Conservation (phyloP, 805 yeast species). For the Metschnikowia picachoensis region DNA sequence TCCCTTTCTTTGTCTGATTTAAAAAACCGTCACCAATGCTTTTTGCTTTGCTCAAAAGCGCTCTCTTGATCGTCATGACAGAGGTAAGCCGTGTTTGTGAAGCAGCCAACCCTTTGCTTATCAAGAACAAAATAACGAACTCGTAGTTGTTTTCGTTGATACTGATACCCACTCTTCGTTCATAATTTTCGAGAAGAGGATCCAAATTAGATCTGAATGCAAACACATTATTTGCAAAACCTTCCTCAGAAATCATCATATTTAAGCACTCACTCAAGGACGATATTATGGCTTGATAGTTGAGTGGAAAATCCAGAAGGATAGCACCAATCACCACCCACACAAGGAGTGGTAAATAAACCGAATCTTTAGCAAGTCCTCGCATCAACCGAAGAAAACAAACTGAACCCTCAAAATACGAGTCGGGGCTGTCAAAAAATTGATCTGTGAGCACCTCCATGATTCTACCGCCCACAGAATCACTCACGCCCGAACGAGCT, state of each 20-base stretch:
- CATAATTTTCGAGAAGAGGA: conserved; percentile 40
- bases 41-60: background rate
- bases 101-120: conserved; percentile 55
- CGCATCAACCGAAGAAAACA: conserved; percentile 46
- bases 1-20: background rate
- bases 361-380: conserved; percentile 45
- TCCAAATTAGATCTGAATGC: conserved; percentile 38
- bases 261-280: conserved; percentile 27
- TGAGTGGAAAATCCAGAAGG: conserved; percentile 11
- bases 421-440: conserved; percentile 20
- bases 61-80: conserved; percentile 15
- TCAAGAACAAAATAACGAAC: conserved; percentile 42
- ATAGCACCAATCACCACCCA: conserved; percentile 35
- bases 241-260: conserved; percentile 22
- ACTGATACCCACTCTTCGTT: conserved; percentile 34
- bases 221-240: conserved; percentile 28
- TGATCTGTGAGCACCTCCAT: conserved; percentile 25
- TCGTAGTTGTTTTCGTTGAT: conserved; percentile 48
- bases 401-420: conserved; percentile 37
- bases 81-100: conserved; percentile 54
- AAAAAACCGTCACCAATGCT: background rate
- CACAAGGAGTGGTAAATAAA: conserved; percentile 44
- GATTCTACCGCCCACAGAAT: conserved; percentile 39
- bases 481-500: conserved; percentile 59
- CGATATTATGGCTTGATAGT: conserved; percentile 15